These are phyloP conservation scores for Apiospora koreana DNA, from an alignment of 2,329 filamentous ascomycete species.

Conservation along the genomic window DNA sequence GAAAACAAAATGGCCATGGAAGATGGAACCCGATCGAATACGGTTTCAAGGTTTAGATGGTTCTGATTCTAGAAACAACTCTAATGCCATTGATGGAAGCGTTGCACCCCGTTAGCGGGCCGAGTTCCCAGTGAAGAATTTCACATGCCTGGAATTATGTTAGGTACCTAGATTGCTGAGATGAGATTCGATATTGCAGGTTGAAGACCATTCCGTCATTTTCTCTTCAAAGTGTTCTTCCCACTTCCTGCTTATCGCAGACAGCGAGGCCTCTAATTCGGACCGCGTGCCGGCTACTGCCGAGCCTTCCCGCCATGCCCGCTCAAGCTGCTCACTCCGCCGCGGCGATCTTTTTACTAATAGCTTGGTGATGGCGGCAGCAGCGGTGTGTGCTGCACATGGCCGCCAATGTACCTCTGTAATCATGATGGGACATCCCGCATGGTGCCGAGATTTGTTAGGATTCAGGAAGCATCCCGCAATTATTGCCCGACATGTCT, in stretches of 20 bases:
- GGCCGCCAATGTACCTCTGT: not conserved
- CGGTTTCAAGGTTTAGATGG: not conserved
- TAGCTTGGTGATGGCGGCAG: not conserved
- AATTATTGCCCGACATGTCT: not conserved
- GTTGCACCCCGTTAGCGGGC: not conserved
- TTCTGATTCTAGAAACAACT: not conserved
- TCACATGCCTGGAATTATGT: not conserved
- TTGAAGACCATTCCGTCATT: not conserved
- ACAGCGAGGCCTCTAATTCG: not conserved
- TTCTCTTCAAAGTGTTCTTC: not conserved
- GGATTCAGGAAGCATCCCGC: not conserved
- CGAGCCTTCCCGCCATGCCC: not conserved
- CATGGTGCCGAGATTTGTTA: not conserved
- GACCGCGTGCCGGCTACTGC: not conserved
- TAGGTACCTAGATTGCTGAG: too few species aligned
- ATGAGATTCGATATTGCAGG: not conserved
- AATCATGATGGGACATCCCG: not conserved
- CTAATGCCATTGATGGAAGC: not conserved
- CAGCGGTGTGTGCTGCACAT: not conserved
- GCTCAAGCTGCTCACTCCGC: not conserved
- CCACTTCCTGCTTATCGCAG: not conserved
- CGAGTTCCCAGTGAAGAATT: not conserved
- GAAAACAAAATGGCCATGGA: not conserved
- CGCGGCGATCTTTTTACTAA: not conserved
- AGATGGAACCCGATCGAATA: conserved; percentile 1